Evolutionary conservation across 2,329 filamentous ascomycete genomes (phyloP), one percentile per base, ranked within the genome.

Genomic region (Diaporthe humulicola): DNA sequence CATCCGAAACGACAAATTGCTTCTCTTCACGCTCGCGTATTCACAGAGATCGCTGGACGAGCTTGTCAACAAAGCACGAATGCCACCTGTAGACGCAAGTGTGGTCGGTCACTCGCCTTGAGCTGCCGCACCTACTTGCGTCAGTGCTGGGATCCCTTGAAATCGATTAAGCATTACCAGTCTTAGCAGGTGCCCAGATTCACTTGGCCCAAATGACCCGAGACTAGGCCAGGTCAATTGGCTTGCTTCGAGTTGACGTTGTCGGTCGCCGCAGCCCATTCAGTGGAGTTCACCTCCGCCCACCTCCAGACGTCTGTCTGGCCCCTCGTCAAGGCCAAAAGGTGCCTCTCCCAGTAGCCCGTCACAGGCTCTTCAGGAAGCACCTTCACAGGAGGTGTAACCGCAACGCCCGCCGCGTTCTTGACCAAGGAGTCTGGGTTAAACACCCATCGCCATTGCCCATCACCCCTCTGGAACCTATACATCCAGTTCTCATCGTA

Each of bases 311-410:
- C 79, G 60, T 82, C 81, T 50, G 64, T 67, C 74, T 81, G 77
- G 3, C 79, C 79, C 14, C 33, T 71, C 74, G 78, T 77, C 77
- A 82, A 45, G 4, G 74, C 75, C 70, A 82, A 28, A 42, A 81
- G 60, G 73, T 77, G 79, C 73, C 81, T 77, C 75, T 84, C 82
- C 80, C 80, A 84, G 56, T 80, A 82, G 1, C 82, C 82, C 0
- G 79, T 77, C 60, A 83, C 54, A 28, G 81, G 81, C 77, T 83
- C 82, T 77, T 84, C 82, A 0, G 80, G 80, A 56, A 83, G 73
- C 30, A 75, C 76, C 58, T 57, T 52, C 19, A 75, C 58, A 64
- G 78, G 76, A 40, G 81, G 81, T 5, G 15, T 45, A 17, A 81
- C 75, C 74, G 74, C 48, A 14, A 70, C 54, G 36, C 69, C 58